These are phyloP conservation scores for Epicoccum nigrum DNA, from an alignment of 2,329 filamentous ascomycete genomes.

Conservation along the genomic window DNA sequence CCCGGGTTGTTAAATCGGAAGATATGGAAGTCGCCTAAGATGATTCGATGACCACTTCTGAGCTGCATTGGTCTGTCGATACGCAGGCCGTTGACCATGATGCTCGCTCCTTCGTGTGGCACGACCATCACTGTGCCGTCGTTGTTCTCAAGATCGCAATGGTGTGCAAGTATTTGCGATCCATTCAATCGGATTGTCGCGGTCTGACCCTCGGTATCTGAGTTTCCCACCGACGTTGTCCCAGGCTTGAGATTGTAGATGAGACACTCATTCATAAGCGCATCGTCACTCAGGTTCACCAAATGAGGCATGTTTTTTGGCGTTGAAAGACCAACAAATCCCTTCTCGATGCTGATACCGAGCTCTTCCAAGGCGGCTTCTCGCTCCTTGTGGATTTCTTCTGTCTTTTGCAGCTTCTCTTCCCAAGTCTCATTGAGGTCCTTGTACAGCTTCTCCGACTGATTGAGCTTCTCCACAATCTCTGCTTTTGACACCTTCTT, in stretches of 20 bases:
- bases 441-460: conserved; percentile 93
- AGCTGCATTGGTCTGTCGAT: conserved; percentile 85
- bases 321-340: conserved; percentile 91
- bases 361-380: conserved; percentile 94
- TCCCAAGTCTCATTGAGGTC: conserved; percentile 99
- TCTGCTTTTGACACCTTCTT: conserved; percentile 99
- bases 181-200: conserved; percentile 94
- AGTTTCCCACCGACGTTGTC: conserved; percentile 90
- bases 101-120: conserved; percentile 87
- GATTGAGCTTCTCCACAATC: conserved; percentile 93
- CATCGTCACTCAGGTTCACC: conserved; percentile 85
- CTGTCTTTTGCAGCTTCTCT: conserved; percentile 91
- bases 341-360: conserved; percentile 98
- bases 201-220: conserved; percentile 75
- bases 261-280: conserved; percentile 90
- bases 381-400: conserved; percentile 96
- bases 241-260: conserved; percentile 98
- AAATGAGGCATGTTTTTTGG: conserved; percentile 99
- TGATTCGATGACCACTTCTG: conserved; percentile 91
- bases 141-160: conserved; percentile 91
- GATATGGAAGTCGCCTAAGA: conserved; percentile 97
- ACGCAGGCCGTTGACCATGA: conserved; percentile 96
- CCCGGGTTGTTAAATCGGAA: conserved; percentile 98
- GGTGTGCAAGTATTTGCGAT: conserved; percentile 87
- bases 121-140: conserved; percentile 93